Evolutionary conservation across 2,329 filamentous ascomycete species (phyloP).

Genomic region (Allantophomopsis lycopodina): DNA sequence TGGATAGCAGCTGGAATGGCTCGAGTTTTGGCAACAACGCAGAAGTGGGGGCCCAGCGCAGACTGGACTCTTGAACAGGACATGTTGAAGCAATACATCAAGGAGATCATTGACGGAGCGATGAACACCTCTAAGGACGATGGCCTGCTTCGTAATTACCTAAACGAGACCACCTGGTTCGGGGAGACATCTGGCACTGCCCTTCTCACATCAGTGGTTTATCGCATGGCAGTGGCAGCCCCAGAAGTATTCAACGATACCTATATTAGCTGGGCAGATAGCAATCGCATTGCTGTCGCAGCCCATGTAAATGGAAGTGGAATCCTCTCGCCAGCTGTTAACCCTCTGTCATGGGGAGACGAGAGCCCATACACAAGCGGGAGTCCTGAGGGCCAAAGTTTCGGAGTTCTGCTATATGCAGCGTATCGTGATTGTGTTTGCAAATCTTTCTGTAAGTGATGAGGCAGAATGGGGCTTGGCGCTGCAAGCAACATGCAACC

Average conservation of each 20-base stretch:
- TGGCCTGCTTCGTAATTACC: constrained; percentile 30
- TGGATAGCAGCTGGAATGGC: constrained; percentile 32
- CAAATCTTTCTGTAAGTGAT: too few species aligned
- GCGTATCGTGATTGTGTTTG: constrained; percentile 23
- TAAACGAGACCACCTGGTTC: constrained; percentile 27
- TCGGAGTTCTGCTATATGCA: constrained; percentile 26
- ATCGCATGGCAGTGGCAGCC: constrained; percentile 28
- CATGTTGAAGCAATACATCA: constrained; percentile 18
- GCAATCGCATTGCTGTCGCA: constrained; percentile 22
- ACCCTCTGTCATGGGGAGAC: constrained; percentile 23
- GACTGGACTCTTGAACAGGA: constrained; percentile 10
- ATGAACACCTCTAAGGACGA: constrained; percentile 18
- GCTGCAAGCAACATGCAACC: too few species aligned
- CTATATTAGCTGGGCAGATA: constrained; percentile 27
- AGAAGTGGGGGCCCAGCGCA: constrained; percentile 13
- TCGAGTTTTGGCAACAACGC: constrained; percentile 28
- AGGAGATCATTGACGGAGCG: constrained; percentile 21
- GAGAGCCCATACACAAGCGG: constrained; percentile 15
- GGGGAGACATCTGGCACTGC: constrained; percentile 33
- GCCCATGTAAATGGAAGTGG: constrained; percentile 21
- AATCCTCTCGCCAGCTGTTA: constrained; percentile 24
- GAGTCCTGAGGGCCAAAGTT: constrained; percentile 27
- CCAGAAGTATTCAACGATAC: constrained; percentile 19
- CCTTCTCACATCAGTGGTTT: constrained; percentile 26
- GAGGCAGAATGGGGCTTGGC: too few species aligned